phyloP scores from a whole-genome alignment of 2,329 filamentous ascomycete genomes.

The Fusarium ramigenum region DNA sequence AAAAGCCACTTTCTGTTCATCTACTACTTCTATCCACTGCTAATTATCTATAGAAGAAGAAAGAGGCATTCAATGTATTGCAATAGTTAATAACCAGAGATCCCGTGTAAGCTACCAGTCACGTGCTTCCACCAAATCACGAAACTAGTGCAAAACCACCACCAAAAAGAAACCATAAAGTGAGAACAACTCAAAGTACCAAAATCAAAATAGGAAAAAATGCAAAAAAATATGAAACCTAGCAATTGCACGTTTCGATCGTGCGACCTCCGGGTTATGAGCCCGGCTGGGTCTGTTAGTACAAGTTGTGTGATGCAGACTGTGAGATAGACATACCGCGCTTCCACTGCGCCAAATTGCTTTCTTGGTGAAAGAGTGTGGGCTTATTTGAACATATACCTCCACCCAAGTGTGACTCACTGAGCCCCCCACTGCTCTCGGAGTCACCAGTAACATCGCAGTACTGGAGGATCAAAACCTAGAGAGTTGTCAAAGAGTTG shows the following conservation, averaged over 20 bases:
- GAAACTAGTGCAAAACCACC: background rate
- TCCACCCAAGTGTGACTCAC: background rate
- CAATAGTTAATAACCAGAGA: background rate
- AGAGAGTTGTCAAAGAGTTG: background rate
- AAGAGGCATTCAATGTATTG: background rate
- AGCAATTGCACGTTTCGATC: background rate
- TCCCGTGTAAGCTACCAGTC: background rate
- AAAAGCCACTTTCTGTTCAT: accelerated
- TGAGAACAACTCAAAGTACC: background rate
- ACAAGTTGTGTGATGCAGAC: background rate
- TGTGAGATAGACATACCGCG: background rate
- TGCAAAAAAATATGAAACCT: background rate
- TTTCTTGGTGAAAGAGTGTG: background rate
- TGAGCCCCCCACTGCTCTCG: background rate
- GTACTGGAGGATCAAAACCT: background rate
- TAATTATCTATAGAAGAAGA: too few species aligned
- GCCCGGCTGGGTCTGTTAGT: background rate
- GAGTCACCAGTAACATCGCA: background rate
- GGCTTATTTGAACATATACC: background rate
- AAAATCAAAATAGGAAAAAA: background rate
- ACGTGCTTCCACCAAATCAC: background rate
- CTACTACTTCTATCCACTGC: too few species aligned
- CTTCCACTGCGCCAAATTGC: background rate
- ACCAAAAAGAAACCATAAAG: background rate
- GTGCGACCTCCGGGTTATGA: background rate